phyloP scores from a whole-genome alignment of 257 asterid species.

The Fraxinus americana region DNA sequence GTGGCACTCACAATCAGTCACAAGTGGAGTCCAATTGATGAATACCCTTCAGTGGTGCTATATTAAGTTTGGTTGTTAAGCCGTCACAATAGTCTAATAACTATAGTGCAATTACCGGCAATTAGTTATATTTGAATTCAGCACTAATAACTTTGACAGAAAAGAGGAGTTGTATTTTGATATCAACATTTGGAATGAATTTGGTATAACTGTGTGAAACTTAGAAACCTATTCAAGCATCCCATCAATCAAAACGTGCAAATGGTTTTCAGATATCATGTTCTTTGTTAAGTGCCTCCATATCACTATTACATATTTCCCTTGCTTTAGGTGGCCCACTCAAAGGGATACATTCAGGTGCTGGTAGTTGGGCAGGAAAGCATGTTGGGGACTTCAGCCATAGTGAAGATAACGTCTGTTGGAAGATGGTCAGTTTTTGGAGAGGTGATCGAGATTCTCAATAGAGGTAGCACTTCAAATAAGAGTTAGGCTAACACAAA shows the following conservation, averaged over 20 bases:
- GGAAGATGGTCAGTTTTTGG: slow-evolving; percentile 98
- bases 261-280: background rate
- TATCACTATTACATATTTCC: slow-evolving; percentile 10
- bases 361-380: slow-evolving; percentile 79
- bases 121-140: background rate
- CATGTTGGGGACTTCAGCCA: slow-evolving; percentile 84
- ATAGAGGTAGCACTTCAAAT: slow-evolving; percentile 26
- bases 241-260: background rate
- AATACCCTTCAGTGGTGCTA: background rate
- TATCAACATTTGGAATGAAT: background rate
- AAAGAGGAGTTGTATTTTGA: background rate
- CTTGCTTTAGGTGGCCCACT: slow-evolving; percentile 83
- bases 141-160: background rate
- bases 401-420: slow-evolving; percentile 72
- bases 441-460: slow-evolving; percentile 72
- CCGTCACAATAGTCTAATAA: too few relatives aligned
- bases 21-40: background rate
- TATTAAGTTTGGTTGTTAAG: background rate
- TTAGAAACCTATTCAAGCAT: background rate
- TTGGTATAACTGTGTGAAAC: background rate
- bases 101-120: background rate
- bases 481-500: slow-evolving; percentile 26
- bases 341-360: slow-evolving; percentile 93
- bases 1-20: background rate
- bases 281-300: background rate